A percentile compares a stretch with the other conserved stretches of the same genome.
These are phyloP conservation scores for Microstroma glucosiphilum DNA, from an alignment of 1,284 basidiomycete genomes.

Conservation along the genomic window DNA sequence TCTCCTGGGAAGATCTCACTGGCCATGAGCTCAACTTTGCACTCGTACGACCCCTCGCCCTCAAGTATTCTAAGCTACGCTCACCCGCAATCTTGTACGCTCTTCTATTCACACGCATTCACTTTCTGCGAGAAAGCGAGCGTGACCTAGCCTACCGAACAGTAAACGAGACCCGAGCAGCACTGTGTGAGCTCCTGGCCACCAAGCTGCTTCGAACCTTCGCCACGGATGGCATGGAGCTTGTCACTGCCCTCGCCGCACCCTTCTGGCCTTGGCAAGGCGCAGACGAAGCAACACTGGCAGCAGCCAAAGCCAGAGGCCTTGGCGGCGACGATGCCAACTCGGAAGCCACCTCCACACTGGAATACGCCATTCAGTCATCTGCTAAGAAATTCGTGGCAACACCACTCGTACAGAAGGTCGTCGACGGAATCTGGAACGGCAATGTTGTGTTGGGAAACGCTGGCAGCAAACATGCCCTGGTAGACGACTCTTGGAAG, in stretches of 20 bases:
- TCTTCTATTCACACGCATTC: slow-evolving; percentile 76
- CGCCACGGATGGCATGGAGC: slow-evolving; percentile 56
- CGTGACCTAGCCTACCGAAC: slow-evolving; percentile 55
- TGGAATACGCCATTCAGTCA: slow-evolving; percentile 42
- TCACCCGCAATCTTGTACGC: slow-evolving; percentile 70
- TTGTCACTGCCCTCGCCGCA: slow-evolving; percentile 73
- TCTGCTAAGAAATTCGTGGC: slow-evolving; percentile 42
- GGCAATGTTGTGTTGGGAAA: slow-evolving; percentile 35
- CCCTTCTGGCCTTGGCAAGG: slow-evolving; percentile 70
- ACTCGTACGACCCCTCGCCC: slow-evolving; percentile 34
- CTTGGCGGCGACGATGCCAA: not conserved
- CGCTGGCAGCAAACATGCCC: slow-evolving; percentile 27
- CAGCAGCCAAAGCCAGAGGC: not conserved
- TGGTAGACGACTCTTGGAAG: slow-evolving; percentile 71
- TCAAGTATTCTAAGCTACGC: slow-evolving; percentile 33
- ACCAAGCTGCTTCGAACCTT: slow-evolving; percentile 65
- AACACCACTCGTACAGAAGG: slow-evolving; percentile 37
- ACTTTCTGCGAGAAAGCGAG: slow-evolving; percentile 63
- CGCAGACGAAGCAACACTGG: slow-evolving; percentile 43
- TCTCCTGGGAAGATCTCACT: slow-evolving; percentile 40
- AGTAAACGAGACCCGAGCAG: slow-evolving; percentile 68
- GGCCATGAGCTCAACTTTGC: slow-evolving; percentile 41
- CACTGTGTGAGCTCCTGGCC: slow-evolving; percentile 81
- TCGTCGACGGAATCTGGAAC: slow-evolving; percentile 40
- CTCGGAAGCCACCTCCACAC: slow-evolving; percentile 25